Percentiles rank a stretch among this genome's conserved stretches.
These are phyloP conservation scores for Phellinidium pouzarii DNA, from an alignment of 1,284 basidiomycete genomes.

Conservation along the genomic window DNA sequence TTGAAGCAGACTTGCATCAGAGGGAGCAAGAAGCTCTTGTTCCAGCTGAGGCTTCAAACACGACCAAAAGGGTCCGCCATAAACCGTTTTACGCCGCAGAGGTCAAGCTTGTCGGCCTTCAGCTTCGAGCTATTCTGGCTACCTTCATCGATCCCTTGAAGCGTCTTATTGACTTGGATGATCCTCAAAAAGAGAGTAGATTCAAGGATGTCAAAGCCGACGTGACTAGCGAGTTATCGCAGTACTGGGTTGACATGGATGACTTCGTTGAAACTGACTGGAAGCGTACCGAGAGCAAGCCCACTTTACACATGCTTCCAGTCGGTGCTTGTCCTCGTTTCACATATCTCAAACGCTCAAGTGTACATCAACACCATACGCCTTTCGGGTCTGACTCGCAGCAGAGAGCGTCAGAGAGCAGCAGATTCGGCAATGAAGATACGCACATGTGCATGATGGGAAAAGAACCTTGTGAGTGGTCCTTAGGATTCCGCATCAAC, in stretches of 20 bases:
- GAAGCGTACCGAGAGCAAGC: conserved; percentile 43
- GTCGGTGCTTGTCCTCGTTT: conserved; percentile 77
- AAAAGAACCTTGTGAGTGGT: conserved; percentile 59
- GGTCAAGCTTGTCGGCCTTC: conserved; percentile 72
- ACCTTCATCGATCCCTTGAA: conserved; percentile 72
- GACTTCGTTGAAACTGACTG: conserved; percentile 85
- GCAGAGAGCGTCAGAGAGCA: conserved; percentile 32
- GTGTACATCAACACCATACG: conserved; percentile 35
- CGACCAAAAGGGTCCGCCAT: conserved; percentile 55
- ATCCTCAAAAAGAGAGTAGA: conserved; percentile 24
- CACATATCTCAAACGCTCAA: conserved; percentile 68
- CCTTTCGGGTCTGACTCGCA: conserved; percentile 26
- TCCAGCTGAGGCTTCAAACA: conserved; percentile 39
- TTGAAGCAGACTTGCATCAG: conserved; percentile 91
- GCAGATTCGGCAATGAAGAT: conserved; percentile 85
- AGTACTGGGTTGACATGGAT: conserved; percentile 71
- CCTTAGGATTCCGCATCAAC: not conserved
- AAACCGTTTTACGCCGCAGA: conserved; percentile 95
- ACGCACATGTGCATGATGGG: conserved; percentile 85
- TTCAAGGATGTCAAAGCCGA: conserved; percentile 42
- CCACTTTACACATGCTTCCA: conserved; percentile 66
- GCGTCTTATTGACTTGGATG: conserved; percentile 41
- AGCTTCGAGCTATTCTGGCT: conserved; percentile 75
- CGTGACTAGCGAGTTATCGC: conserved; percentile 26
- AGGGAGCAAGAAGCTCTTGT: conserved; percentile 75